Evolutionary conservation across 768 basidiomycete species (phyloP), one percentile per base, ranked within the genome.

Genomic region (Lactarius trivialis): DNA sequence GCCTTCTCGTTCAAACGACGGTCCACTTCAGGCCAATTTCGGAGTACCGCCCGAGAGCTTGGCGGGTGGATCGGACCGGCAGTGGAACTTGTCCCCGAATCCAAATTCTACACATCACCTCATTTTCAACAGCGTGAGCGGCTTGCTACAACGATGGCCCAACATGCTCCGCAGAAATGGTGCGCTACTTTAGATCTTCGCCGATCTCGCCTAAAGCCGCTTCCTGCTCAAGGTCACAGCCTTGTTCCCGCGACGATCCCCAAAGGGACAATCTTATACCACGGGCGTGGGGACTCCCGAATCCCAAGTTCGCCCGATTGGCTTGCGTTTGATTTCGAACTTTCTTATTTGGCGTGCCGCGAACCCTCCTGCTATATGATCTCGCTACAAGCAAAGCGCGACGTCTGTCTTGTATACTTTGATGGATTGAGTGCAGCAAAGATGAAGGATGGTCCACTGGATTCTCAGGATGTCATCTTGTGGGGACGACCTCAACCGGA

Each of bases 121-220:
- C 12, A 66, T 77, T 17, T 78, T 77, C 53, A 72, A 74, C 43
- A 70, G 72, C 3, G 68, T 76, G 7, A 66, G 67, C 39, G 70
- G 73, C 3, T 63, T 76, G 6, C 70, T 78, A 14, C 77, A 78
- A 53, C 71, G 72, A 21, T 77, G 76, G 75, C 70, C 76, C 7
- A 77, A 77, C 56, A 75, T 73, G 1, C 69, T 73, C 32, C 59
- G 51, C 34, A 66, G 59, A 55, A 66, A 66, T 58, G 65, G 65
- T 60, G 45, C 39, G 65, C 28, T 12, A 14, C 14, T 7, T 14
- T 28, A 3, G 24, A 24, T 37, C 24, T 24, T 26, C 14, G 2
- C 32, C 28, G n/a, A 48, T 60, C 14, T 48, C 41, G 24, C 9
- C 28, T 12, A 12, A 19, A 41, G 4, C 5, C 12, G 14, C 11